Evolutionary conservation across 371 early-diverging fungal genomes (phyloP).

Genomic region (Lichtheimia corymbifera): DNA sequence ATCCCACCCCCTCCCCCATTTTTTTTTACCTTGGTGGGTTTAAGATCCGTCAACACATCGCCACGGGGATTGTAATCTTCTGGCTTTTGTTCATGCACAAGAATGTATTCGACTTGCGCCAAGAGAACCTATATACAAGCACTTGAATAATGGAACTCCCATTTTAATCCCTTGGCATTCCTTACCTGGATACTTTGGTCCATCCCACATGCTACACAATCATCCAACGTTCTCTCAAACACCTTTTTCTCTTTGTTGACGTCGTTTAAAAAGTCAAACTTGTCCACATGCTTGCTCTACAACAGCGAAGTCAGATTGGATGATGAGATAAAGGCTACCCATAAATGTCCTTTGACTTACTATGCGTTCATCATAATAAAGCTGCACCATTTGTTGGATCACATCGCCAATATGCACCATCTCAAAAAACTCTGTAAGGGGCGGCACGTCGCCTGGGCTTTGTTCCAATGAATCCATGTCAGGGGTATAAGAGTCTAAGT

Average conservation of each 20-base stretch:
- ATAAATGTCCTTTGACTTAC: constrained; percentile 28
- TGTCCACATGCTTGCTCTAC: constrained; percentile 66
- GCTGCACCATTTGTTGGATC: constrained; percentile 86
- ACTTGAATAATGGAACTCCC: neutral
- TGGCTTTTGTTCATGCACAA: constrained; percentile 60
- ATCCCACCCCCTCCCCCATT: too few species aligned
- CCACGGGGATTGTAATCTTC: constrained; percentile 72
- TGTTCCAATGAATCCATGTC: constrained; percentile 27
- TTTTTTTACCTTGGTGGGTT: constrained; percentile 71
- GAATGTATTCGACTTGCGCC: constrained; percentile 75
- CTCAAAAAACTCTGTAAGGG: constrained; percentile 81
- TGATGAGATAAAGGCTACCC: neutral
- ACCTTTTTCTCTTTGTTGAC: constrained; percentile 82
- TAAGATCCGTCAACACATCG: constrained; percentile 49
- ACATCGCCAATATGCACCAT: constrained; percentile 86
- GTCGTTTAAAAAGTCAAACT: constrained; percentile 80
- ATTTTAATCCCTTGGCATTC: neutral
- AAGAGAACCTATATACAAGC: constrained; percentile 54
- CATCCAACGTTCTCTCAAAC: constrained; percentile 81
- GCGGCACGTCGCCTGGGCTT: constrained; percentile 39
- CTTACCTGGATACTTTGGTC: constrained; percentile 78
- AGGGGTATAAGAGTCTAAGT: constrained; percentile 55
- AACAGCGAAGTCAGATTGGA: neutral
- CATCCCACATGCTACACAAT: constrained; percentile 83
- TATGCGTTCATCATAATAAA: constrained; percentile 75